Evolutionary conservation across 345 rosid species (phyloP), one percentile per base, ranked within the genome.

Genomic region (Stellera chamaejasme): DNA sequence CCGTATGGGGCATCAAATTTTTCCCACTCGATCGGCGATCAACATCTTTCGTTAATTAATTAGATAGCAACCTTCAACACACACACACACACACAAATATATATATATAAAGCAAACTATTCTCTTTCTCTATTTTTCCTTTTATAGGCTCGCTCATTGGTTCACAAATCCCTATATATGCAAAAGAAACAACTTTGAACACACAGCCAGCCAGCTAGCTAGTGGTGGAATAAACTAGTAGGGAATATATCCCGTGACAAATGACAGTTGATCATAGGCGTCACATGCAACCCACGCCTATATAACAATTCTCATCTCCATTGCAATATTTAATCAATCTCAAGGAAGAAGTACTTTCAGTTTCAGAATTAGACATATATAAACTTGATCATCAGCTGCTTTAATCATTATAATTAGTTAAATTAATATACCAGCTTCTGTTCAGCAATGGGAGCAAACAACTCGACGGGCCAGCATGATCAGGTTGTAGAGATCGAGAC

Each of bases 401-500:
- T 8, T 32, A 5, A 32, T 5, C 39, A 32, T 19, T 5, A 3
- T 5, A 32, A 32, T 32, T 32, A 32, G 9, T 32, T 32, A 27
- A 26, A 36, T 55, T 25, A 39, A 0, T 19, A 19, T 19, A 19
- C 23, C 23, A 19, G 23, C 23, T 19, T 19, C 23, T 19, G 23
- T 19, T 19, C 23, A 45, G 48, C 32, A 13, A 70, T 78, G 80
- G 69, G 71, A 61, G 56, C 69, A 49, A 50, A 45, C 10, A 19
- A 28, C 48, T 71, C 66, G 56, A 44, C 59, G 25, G 45, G 66
- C 10, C 32, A 66, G 53, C 52, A 19, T 19, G 23, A 19, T 19
- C 23, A 49, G 15, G 46, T 85, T 32, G 56, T 63, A 43, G 89
- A 79, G 28, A 68, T 87, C 28, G 75, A 71, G n/a, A 79, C 84